phyloP scores from a whole-genome alignment of 306 rosid species.

The Vigna radiata region DNA sequence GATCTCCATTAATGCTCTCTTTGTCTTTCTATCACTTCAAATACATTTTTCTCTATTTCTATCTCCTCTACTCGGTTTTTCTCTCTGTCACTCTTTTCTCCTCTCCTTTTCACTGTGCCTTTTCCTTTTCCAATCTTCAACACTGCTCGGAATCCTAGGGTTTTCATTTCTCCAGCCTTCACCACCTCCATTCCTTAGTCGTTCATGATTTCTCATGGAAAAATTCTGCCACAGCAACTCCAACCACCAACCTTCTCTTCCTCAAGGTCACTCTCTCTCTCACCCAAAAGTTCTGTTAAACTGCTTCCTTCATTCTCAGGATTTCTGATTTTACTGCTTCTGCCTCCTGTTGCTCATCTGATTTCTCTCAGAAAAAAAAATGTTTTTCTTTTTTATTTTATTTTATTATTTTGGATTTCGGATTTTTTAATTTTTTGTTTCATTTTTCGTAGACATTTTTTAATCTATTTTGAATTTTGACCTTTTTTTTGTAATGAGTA shows the following conservation, averaged over 20 bases:
- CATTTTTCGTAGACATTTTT: not conserved
- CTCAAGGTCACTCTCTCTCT: slow-evolving; percentile 54
- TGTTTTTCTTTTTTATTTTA: not conserved
- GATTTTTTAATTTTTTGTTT: not conserved
- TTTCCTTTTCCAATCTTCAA: slow-evolving; percentile 8
- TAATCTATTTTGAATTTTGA: not conserved
- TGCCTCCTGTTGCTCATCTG: not conserved
- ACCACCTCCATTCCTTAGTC: slow-evolving; percentile 42
- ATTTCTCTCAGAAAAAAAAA: not conserved
- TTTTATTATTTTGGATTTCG: not conserved
- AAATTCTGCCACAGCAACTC: slow-evolving; percentile 56
- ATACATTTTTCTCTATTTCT: not conserved
- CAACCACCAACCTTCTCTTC: slow-evolving; percentile 45
- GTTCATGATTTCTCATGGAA: slow-evolving; percentile 68
- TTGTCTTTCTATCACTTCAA: not conserved
- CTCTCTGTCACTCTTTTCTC: not conserved
- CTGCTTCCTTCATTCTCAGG: not conserved
- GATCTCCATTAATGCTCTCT: slow-evolving; percentile 51
- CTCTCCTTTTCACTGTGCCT: not conserved
- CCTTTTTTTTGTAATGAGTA: not conserved
- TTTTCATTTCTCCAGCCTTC: slow-evolving; percentile 29
- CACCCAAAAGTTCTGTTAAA: not conserved
- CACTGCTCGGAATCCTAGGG: slow-evolving; percentile 46
- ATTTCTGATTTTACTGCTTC: no score
- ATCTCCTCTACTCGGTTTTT: slow-evolving; percentile 12